These are phyloP conservation scores for Nakazawaea siamensis DNA, from an alignment of 805 yeast genomes.

Conservation along the genomic window DNA sequence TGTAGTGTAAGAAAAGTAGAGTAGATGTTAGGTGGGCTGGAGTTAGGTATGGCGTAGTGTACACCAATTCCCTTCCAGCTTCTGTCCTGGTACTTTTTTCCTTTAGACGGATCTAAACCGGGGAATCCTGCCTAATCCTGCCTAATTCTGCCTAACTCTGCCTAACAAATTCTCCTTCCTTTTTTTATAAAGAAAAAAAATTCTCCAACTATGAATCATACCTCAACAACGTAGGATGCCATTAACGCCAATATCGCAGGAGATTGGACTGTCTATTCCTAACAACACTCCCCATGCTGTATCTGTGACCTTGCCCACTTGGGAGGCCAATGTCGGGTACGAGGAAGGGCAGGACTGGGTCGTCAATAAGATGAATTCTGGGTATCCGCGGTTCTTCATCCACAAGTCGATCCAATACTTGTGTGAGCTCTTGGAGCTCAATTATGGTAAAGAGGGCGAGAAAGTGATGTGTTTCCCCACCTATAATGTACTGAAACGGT, in stretches of 20 bases:
- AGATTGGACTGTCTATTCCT: slow-evolving; percentile 81
- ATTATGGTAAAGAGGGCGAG: slow-evolving; percentile 79
- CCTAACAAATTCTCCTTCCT: too few species aligned
- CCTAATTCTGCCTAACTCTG: too few species aligned
- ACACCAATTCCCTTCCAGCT: too few species aligned
- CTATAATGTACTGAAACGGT: slow-evolving; percentile 71
- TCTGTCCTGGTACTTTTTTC: too few species aligned
- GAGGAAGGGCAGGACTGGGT: slow-evolving; percentile 87
- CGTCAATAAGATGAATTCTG: slow-evolving; percentile 66
- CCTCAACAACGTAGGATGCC: slow-evolving; percentile 2
- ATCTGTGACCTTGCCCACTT: slow-evolving; percentile 89
- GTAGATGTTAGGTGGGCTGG: too few species aligned
- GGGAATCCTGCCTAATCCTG: too few species aligned
- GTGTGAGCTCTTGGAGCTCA: slow-evolving; percentile 43
- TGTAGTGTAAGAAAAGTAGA: not conserved
- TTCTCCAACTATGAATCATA: not conserved
- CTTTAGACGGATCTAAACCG: too few species aligned
- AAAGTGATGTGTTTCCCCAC: slow-evolving; percentile 69
- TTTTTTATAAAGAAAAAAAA: too few species aligned
- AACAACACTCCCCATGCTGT: slow-evolving; percentile 88
- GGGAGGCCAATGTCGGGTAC: slow-evolving; percentile 90
- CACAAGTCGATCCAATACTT: slow-evolving; percentile 56
- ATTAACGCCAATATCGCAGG: slow-evolving; percentile 23
- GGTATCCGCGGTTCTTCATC: slow-evolving; percentile 82
- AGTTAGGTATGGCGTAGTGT: too few species aligned